Conservation (phyloP, 768 basidiomycete genomes). For the Sarcomyxa edulis region DNA sequence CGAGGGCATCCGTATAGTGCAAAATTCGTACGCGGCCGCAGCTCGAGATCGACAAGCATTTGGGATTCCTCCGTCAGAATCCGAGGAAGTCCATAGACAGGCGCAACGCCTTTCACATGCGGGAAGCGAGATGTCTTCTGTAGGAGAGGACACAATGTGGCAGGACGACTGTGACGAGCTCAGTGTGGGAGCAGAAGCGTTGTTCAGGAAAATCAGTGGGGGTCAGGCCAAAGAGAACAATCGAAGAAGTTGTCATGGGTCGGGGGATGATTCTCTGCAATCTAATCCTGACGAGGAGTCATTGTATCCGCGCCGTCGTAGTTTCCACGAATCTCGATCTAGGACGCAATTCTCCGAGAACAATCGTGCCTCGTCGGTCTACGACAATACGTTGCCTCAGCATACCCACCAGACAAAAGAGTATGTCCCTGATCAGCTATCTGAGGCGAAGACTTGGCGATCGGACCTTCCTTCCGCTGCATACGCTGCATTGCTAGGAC, state of each 20-base stretch:
- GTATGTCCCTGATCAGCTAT: constrained; percentile 1
- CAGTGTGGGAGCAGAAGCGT: constrained; percentile 43
- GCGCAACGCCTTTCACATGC: constrained; percentile 24
- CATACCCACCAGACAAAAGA: neutral
- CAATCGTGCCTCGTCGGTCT: constrained; percentile 15
- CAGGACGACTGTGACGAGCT: constrained; percentile 32
- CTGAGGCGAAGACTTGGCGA: constrained; percentile 21
- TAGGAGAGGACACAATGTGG: constrained; percentile 32
- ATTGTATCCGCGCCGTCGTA: neutral
- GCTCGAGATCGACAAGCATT: constrained; percentile 44
- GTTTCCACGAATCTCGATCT: neutral
- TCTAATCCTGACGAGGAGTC: neutral
- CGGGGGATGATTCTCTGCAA: neutral
- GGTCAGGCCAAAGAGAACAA: constrained; percentile 8
- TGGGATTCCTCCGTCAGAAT: constrained; percentile 43
- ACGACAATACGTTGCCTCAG: constrained; percentile 9
- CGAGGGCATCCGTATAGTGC: constrained; percentile 16
- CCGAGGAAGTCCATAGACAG: constrained; percentile 22
- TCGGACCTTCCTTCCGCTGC: constrained; percentile 22
- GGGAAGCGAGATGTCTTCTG: constrained; percentile 44
- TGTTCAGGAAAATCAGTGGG: constrained; percentile 36
- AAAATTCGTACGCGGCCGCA: constrained; percentile 26
- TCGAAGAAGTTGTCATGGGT: neutral
- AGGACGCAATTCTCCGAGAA: constrained; percentile 6
- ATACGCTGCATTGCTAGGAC: constrained; percentile 29